A percentile compares a stretch with the other conserved stretches of the same genome.
These are phyloP conservation scores for Casaregolazyma suthepensis DNA, from an alignment of 1,139 yeast genomes.

Conservation along the genomic window DNA sequence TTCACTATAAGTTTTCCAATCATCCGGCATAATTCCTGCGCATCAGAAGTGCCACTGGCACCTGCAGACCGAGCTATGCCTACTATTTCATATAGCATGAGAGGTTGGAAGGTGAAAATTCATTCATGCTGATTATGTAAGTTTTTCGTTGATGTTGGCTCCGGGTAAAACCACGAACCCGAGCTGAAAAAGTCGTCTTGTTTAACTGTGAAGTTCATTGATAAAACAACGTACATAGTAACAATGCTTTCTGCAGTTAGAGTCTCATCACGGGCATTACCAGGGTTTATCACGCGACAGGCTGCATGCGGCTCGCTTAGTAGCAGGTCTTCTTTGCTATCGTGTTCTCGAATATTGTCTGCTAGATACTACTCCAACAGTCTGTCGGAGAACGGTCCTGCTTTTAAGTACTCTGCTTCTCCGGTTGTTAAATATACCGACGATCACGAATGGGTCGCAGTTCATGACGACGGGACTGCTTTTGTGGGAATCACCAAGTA, in stretches of 20 bases:
- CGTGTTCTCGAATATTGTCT: constrained; percentile 1
- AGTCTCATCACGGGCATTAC: not conserved
- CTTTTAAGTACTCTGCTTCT: constrained; percentile 39
- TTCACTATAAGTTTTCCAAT: constrained; percentile 76
- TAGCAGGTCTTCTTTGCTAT: not conserved
- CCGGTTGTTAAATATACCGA: constrained; percentile 59
- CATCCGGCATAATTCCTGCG: constrained; percentile 59
- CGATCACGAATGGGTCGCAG: constrained; percentile 96
- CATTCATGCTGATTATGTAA: not conserved
- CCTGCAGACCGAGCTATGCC: constrained; percentile 66
- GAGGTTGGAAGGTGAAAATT: constrained; percentile 2
- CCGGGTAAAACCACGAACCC: not conserved
- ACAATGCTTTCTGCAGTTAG: not conserved
- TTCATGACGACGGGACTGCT: constrained; percentile 73
- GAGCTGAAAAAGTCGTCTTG: not conserved
- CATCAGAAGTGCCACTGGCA: constrained; percentile 29
- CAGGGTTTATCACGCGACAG: not conserved
- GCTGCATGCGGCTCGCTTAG: not conserved
- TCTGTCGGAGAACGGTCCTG: constrained; percentile 48
- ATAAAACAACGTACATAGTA: not conserved
- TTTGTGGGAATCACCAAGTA: constrained; percentile 89
- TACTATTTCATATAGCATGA: constrained; percentile 83
- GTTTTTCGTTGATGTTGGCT: constrained; percentile 1
- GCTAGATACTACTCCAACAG: constrained; percentile 30
- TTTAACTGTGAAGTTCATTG: not conserved